Conservation (phyloP, 306 rosid genomes). For the Herpetospermum pedunculosum region DNA sequence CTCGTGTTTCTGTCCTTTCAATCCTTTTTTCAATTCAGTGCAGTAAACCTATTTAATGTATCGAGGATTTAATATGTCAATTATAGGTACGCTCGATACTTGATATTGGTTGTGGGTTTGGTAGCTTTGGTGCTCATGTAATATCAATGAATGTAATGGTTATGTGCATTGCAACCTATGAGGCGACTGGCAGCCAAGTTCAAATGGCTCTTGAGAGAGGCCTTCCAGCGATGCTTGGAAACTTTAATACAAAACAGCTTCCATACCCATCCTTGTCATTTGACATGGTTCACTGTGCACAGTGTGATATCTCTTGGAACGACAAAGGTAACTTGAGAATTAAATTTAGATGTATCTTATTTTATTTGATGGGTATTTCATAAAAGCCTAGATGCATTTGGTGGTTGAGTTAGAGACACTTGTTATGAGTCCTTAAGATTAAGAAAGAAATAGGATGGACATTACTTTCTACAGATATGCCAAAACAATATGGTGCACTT, state of each 20-base stretch:
- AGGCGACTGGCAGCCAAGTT: conserved; percentile 98
- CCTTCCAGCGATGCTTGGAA: conserved; percentile 93
- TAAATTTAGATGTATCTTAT: background rate
- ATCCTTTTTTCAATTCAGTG: conserved; percentile 5
- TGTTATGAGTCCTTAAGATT: background rate
- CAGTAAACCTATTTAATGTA: conserved; percentile 4
- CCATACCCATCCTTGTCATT: conserved; percentile 87
- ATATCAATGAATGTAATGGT: conserved; percentile 73
- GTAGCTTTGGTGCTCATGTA: conserved; percentile 96
- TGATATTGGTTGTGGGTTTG: conserved; percentile 95
- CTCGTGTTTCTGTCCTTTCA: background rate
- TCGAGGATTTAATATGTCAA: conserved; percentile 12
- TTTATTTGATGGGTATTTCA: background rate
- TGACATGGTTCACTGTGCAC: conserved; percentile 97
- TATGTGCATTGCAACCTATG: conserved; percentile 81
- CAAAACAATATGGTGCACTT: background rate
- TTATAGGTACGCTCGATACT: conserved; percentile 68
- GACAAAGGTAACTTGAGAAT: conserved; percentile 45
- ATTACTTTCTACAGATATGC: background rate
- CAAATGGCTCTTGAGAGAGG: conserved; percentile 98
- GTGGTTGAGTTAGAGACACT: background rate
- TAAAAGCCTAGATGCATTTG: background rate
- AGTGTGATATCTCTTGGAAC: conserved; percentile 83
- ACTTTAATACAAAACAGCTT: conserved; percentile 65
- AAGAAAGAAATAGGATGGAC: background rate